phyloP scores from a whole-genome alignment of 2,329 filamentous ascomycete genomes.

The Ophiobolus disseminans region DNA sequence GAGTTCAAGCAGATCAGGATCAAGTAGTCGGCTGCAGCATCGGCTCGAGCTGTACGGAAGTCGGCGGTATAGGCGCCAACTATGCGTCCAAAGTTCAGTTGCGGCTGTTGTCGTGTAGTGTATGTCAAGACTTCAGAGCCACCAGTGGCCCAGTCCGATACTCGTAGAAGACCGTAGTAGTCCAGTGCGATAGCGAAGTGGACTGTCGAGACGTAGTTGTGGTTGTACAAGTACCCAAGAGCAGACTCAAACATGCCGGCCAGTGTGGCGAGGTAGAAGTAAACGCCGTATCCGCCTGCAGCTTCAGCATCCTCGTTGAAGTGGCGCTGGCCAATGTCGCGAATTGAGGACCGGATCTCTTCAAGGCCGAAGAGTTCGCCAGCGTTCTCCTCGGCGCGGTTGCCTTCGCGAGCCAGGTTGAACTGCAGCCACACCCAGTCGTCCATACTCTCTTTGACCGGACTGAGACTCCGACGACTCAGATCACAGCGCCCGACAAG shows the following conservation, averaged over 20 bases:
- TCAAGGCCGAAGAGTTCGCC: slow-evolving; percentile 68
- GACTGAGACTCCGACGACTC: slow-evolving; percentile 62
- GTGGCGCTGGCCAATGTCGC: slow-evolving; percentile 88
- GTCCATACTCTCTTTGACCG: slow-evolving; percentile 66
- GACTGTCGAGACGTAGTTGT: slow-evolving; percentile 90
- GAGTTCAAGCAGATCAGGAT: slow-evolving; percentile 89
- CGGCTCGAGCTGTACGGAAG: slow-evolving; percentile 89
- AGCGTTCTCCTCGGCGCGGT: slow-evolving; percentile 67
- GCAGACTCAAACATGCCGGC: slow-evolving; percentile 95
- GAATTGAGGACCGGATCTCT: slow-evolving; percentile 78
- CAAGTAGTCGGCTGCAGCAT: slow-evolving; percentile 92
- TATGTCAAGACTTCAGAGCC: slow-evolving; percentile 70
- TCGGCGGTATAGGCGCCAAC: slow-evolving; percentile 94
- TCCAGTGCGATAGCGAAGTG: slow-evolving; percentile 91
- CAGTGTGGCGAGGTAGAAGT: slow-evolving; percentile 90
- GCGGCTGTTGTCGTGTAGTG: slow-evolving; percentile 73
- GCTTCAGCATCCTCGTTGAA: slow-evolving; percentile 86
- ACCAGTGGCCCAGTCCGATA: slow-evolving; percentile 77
- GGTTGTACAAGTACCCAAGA: slow-evolving; percentile 86
- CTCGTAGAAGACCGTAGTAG: slow-evolving; percentile 71
- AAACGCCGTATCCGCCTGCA: slow-evolving; percentile 82
- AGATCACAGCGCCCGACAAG: slow-evolving; percentile 82
- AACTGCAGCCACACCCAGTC: slow-evolving; percentile 75
- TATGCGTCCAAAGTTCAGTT: slow-evolving; percentile 94
- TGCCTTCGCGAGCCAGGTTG: slow-evolving; percentile 66